phyloP scores from a whole-genome alignment of 2,329 filamentous ascomycete genomes.

The Penicillium rolfsii region DNA sequence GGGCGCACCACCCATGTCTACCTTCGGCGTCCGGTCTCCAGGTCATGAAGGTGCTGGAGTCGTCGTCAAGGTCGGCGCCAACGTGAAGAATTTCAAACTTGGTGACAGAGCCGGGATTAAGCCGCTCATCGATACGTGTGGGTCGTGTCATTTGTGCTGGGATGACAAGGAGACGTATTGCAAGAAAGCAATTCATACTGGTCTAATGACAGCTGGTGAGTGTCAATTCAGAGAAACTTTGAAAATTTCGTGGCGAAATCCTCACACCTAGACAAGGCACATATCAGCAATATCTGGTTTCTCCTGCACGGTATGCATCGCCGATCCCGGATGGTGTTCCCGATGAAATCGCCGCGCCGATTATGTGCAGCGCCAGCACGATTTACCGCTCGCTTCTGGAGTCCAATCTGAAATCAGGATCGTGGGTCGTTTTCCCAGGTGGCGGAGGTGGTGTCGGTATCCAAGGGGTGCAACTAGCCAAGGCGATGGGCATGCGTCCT shows the following conservation, averaged over 20 bases:
- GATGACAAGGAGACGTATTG: constrained; percentile 57
- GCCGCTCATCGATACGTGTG: constrained; percentile 57
- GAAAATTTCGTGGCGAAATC: too few relatives aligned
- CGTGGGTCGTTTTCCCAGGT: constrained; percentile 52
- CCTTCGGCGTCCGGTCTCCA: constrained; percentile 50
- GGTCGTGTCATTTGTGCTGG: constrained; percentile 56
- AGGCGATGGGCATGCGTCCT: constrained; percentile 60
- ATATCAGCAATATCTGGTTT: constrained; percentile 63
- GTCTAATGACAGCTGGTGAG: constrained; percentile 50
- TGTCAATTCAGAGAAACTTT: too few relatives aligned
- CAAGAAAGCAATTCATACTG: constrained; percentile 29
- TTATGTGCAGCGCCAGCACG: constrained; percentile 64
- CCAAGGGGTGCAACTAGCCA: constrained; percentile 59
- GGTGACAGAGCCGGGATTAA: constrained; percentile 60
- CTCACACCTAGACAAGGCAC: constrained; percentile 43
- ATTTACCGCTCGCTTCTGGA: constrained; percentile 61
- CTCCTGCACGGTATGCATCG: constrained; percentile 58
- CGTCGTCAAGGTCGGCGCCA: constrained; percentile 59
- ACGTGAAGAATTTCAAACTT: constrained; percentile 57
- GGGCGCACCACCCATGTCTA: constrained; percentile 52
- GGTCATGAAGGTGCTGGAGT: constrained; percentile 63
- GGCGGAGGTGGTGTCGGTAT: constrained; percentile 61
- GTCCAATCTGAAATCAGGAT: constrained; percentile 53
- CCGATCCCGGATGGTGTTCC: constrained; percentile 60
- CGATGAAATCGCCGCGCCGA: constrained; percentile 61